phyloP scores from a whole-genome alignment of 306 rosid genomes.

The Vigna angularis region DNA sequence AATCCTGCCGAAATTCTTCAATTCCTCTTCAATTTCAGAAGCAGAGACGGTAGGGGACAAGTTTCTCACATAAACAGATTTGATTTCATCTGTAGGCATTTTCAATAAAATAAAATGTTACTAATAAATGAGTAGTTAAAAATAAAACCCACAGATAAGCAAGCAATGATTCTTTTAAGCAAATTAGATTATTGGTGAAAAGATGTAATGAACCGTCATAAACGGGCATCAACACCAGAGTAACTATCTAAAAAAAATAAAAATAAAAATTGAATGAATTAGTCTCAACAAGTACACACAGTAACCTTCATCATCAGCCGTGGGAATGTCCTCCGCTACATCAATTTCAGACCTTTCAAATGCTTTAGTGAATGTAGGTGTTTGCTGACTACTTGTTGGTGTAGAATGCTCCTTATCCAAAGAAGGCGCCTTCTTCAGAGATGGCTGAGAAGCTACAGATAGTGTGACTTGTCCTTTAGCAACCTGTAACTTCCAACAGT shows the following conservation, averaged over 20 bases:
- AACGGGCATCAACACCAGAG: constrained; percentile 14
- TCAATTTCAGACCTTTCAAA: constrained; percentile 40
- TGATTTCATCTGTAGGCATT: constrained; percentile 64
- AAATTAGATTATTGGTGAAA: not conserved
- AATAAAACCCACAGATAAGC: not conserved
- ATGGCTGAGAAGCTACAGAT: constrained; percentile 36
- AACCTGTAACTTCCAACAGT: constrained; percentile 65
- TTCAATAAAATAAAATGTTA: constrained; percentile 14
- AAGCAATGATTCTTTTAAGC: not conserved
- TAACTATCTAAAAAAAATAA: not conserved
- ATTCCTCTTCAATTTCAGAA: constrained; percentile 78
- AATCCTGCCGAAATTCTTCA: constrained; percentile 71
- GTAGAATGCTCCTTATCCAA: constrained; percentile 39
- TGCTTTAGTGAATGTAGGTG: constrained; percentile 2
- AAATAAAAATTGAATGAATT: not conserved
- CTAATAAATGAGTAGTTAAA: not conserved
- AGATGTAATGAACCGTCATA: not conserved
- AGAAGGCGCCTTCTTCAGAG: constrained; percentile 24
- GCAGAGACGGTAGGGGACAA: constrained; percentile 73
- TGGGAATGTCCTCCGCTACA: constrained; percentile 34
- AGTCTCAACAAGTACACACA: constrained; percentile 21
- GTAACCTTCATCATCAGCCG: constrained; percentile 38
- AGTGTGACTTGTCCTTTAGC: constrained; percentile 60
- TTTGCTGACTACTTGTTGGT: constrained; percentile 13
- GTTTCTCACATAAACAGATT: constrained; percentile 83